A percentile compares a stretch with the other conserved stretches of the same genome.
These are phyloP conservation scores for Botryotinia convoluta DNA, from an alignment of 2,329 filamentous ascomycete genomes.

Conservation along the genomic window DNA sequence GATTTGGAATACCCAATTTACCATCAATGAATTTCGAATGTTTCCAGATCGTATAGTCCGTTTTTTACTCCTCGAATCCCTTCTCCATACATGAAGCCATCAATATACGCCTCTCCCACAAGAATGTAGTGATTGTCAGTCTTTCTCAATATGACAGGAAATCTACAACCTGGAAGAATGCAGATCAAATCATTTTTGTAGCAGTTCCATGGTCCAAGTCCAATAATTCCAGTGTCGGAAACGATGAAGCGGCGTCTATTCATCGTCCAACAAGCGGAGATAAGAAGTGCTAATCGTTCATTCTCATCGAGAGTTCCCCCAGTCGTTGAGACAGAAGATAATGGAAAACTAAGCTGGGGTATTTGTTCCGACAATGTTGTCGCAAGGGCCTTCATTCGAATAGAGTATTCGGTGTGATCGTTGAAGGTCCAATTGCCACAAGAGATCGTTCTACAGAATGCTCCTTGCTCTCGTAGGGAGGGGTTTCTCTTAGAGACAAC, in stretches of 20 bases:
- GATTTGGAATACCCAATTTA: neutral
- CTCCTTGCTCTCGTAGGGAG: slow-evolving; percentile 22
- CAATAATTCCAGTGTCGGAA: slow-evolving; percentile 21
- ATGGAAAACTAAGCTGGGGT: slow-evolving; percentile 9
- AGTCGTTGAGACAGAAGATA: neutral
- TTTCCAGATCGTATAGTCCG: slow-evolving; percentile 17
- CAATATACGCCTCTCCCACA: slow-evolving; percentile 35
- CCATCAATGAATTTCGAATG: slow-evolving; percentile 32
- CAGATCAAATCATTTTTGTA: slow-evolving; percentile 29
- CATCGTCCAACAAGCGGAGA: slow-evolving; percentile 30
- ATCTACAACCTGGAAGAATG: slow-evolving; percentile 33
- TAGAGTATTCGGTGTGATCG: slow-evolving; percentile 22
- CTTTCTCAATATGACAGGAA: slow-evolving; percentile 31
- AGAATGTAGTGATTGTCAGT: slow-evolving; percentile 23
- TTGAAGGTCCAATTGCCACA: slow-evolving; percentile 31
- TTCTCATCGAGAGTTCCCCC: slow-evolving; percentile 17
- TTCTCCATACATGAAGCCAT: slow-evolving; percentile 34
- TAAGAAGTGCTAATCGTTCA: slow-evolving; percentile 26
- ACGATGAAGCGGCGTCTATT: slow-evolving; percentile 31
- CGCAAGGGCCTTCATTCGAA: slow-evolving; percentile 29
- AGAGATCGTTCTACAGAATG: slow-evolving; percentile 29
- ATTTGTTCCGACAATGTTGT: slow-evolving; percentile 6
- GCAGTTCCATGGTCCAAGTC: slow-evolving; percentile 28
- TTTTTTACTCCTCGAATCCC: slow-evolving; percentile 25
- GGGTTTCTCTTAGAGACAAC: slow-evolving; percentile 22